phyloP scores from a whole-genome alignment of 805 yeast species.

The Nakazawaea sp. region DNA sequence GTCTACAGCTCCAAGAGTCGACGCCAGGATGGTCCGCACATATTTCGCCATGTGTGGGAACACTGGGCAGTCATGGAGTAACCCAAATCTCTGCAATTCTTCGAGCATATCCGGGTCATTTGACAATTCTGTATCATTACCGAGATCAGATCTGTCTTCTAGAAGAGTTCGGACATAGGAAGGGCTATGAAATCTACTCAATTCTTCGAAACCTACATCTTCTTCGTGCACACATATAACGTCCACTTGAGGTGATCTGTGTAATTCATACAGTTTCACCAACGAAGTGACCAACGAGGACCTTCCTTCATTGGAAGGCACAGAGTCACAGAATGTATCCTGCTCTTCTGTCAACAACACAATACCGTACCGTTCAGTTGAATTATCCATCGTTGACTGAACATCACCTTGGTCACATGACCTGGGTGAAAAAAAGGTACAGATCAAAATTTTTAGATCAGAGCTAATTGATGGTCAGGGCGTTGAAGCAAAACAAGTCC shows the following conservation, averaged over 20 bases:
- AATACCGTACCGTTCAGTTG: neutral
- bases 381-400: too few relatives aligned
- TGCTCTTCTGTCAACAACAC: neutral
- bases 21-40: constrained; percentile 43
- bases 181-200: constrained; percentile 42
- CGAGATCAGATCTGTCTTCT: constrained; percentile 8
- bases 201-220: constrained; percentile 20
- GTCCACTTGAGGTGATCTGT: constrained; percentile 11
- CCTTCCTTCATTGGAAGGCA: constrained; percentile 51
- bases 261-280: constrained; percentile 33
- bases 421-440: too few relatives aligned
- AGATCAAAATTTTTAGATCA: too few relatives aligned
- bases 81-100: constrained; percentile 27
- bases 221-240: constrained; percentile 23
- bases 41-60: constrained; percentile 50
- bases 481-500: too few relatives aligned
- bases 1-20: constrained; percentile 45
- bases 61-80: constrained; percentile 57
- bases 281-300: constrained; percentile 36
- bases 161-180: constrained; percentile 35
- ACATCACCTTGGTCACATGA: too few relatives aligned
- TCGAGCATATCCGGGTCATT: constrained; percentile 1
- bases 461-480: too few relatives aligned
- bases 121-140: constrained; percentile 14
- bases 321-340: constrained; percentile 23